Evolutionary conservation across 108 stramenopile genomes (phyloP).

Genomic region (Cyclotella sp.): DNA sequence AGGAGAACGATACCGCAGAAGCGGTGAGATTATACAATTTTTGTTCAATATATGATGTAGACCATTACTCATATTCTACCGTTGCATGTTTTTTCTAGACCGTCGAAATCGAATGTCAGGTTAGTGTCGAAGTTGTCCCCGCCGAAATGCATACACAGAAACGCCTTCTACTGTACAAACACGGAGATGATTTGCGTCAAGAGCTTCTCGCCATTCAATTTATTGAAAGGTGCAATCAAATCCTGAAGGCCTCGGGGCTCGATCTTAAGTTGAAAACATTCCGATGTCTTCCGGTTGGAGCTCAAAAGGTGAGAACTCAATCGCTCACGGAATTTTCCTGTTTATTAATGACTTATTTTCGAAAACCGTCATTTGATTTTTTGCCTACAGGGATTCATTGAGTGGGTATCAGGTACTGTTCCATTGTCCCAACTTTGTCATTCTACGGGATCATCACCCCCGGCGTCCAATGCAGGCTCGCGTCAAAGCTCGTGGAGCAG

Average conservation of each 20-base stretch:
- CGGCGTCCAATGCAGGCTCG: slow-evolving; percentile 55
- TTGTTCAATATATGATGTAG: too few species aligned
- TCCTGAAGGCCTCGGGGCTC: slow-evolving; percentile 79
- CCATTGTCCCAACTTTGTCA: slow-evolving; percentile 87
- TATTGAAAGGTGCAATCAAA: slow-evolving; percentile 72
- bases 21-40: slow-evolving; percentile 21
- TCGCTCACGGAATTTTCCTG: background rate
- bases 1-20: slow-evolving; percentile 11
- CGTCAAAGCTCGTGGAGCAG: slow-evolving; percentile 29
- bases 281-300: slow-evolving; percentile 78
- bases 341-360: background rate
- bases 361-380: background rate
- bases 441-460: slow-evolving; percentile 36
- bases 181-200: slow-evolving; percentile 87
- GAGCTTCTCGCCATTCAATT: slow-evolving; percentile 88
- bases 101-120: slow-evolving; percentile 62
- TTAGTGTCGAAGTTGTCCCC: slow-evolving; percentile 56
- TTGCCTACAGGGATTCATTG: slow-evolving; percentile 72
- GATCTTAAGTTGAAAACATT: slow-evolving; percentile 86
- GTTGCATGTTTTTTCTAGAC: background rate
- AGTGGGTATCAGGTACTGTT: slow-evolving; percentile 86
- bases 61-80: too few species aligned
- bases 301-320: slow-evolving; percentile 13
- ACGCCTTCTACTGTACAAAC: slow-evolving; percentile 86
- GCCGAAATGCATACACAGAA: slow-evolving; percentile 46